phyloP scores from a whole-genome alignment of 768 basidiomycete genomes.

The Lactarius deliciosus region DNA sequence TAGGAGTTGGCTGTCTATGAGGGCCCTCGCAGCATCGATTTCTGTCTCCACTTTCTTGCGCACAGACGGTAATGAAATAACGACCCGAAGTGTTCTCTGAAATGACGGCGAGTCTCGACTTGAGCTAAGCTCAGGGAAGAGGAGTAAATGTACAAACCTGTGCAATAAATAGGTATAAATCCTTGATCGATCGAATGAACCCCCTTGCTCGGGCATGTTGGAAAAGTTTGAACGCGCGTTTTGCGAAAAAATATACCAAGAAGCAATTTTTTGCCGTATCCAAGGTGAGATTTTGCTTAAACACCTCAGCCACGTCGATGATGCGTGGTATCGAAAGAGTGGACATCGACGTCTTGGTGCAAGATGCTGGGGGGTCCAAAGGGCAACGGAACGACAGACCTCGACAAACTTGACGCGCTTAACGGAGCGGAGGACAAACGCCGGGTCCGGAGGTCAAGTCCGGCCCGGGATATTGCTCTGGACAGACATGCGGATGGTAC shows the following conservation, averaged over 20 bases:
- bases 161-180: conserved; percentile 53
- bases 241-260: conserved; percentile 57
- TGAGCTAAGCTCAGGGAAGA: background rate
- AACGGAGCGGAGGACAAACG: background rate
- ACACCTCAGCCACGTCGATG: conserved; percentile 11
- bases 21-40: conserved; percentile 60
- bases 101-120: conserved; percentile 3
- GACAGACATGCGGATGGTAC: conserved; percentile 57
- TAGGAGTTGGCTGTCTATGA: conserved; percentile 67
- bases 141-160: conserved; percentile 42
- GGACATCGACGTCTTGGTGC: conserved; percentile 10
- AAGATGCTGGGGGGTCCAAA: background rate
- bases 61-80: conserved; percentile 60
- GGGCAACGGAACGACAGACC: background rate
- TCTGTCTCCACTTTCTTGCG: conserved; percentile 60
- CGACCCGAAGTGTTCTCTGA: conserved; percentile 56
- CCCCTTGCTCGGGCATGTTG: conserved; percentile 69
- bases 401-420: background rate
- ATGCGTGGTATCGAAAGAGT: conserved; percentile 21
- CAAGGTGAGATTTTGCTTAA: conserved; percentile 23
- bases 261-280: conserved; percentile 56
- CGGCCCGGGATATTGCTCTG: background rate
- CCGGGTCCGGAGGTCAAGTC: background rate
- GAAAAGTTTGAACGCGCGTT: conserved; percentile 51
- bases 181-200: conserved; percentile 45